Conservation (phyloP, 805 yeast species). For the Candida xyloterini region DNA sequence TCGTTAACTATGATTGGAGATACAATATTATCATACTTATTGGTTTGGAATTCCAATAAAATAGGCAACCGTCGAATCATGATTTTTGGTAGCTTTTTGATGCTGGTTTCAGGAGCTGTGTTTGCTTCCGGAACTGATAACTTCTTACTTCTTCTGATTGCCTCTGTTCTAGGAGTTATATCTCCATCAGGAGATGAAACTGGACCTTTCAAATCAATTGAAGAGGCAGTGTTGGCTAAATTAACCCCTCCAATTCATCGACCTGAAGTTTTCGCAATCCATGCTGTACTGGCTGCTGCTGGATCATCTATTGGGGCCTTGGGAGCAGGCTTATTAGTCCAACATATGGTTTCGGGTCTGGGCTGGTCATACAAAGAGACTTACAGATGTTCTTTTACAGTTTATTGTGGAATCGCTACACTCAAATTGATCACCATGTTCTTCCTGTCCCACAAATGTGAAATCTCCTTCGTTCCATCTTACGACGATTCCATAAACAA, state of each 20-base stretch:
- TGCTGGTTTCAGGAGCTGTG: constrained; percentile 63
- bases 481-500: constrained; percentile 16
- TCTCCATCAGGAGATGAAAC: constrained; percentile 90
- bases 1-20: constrained; percentile 78
- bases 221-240: constrained; percentile 80
- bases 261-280: constrained; percentile 73
- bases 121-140: constrained; percentile 54
- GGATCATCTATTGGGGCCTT: constrained; percentile 78
- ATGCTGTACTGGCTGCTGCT: constrained; percentile 62
- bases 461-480: constrained; percentile 33
- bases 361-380: constrained; percentile 39
- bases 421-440: constrained; percentile 50
- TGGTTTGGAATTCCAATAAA: constrained; percentile 75
- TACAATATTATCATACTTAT: constrained; percentile 60
- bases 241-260: constrained; percentile 62
- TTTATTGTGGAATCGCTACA: constrained; percentile 54
- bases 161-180: constrained; percentile 81
- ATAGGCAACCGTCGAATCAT: constrained; percentile 69
- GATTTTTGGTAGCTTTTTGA: constrained; percentile 59
- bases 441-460: constrained; percentile 52
- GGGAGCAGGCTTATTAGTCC: constrained; percentile 57
- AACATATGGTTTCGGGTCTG: constrained; percentile 35
- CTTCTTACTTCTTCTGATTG: constrained; percentile 54
- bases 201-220: constrained; percentile 85
- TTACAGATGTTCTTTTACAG: constrained; percentile 54